A percentile compares a stretch with the other conserved stretches of the same genome.
Evolutionary conservation across 768 basidiomycete species (phyloP).

Genomic region (Tricholoma sp.): DNA sequence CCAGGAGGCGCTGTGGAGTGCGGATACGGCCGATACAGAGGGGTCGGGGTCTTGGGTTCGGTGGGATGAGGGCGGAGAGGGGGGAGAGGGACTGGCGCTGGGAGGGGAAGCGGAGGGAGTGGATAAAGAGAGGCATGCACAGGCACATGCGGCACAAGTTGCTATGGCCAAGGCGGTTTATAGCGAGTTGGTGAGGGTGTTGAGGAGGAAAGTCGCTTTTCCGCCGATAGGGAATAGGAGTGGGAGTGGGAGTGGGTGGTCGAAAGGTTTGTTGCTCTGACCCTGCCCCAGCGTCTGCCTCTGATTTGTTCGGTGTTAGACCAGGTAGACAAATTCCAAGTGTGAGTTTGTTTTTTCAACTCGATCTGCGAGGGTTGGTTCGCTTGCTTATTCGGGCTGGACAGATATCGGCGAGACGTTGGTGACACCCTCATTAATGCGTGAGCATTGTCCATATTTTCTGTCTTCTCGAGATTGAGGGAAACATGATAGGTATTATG

Average conservation of each 20-base stretch:
- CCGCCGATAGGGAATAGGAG: slow-evolving; percentile 27
- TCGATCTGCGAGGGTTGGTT: neutral
- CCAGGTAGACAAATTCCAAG: slow-evolving; percentile 72
- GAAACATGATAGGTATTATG: slow-evolving; percentile 60
- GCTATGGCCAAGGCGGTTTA: slow-evolving; percentile 72
- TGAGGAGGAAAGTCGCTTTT: slow-evolving; percentile 67
- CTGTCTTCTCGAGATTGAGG: neutral
- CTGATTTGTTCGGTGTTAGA: slow-evolving; percentile 38
- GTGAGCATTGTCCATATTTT: slow-evolving; percentile 35
- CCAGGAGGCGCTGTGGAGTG: slow-evolving; percentile 81
- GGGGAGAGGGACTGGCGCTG: slow-evolving; percentile 19
- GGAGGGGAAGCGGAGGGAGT: slow-evolving; percentile 9
- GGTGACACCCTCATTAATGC: slow-evolving; percentile 88
- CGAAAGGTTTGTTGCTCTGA: slow-evolving; percentile 53
- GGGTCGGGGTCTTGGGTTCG: neutral
- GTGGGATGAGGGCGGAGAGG: slow-evolving; percentile 28
- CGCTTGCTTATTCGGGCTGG: neutral
- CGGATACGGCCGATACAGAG: neutral
- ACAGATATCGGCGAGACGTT: slow-evolving; percentile 77
- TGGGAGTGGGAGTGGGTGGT: slow-evolving; percentile 41
- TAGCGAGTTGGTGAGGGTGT: slow-evolving; percentile 63
- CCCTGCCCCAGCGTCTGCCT: slow-evolving; percentile 4
- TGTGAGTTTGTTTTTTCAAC: slow-evolving; percentile 39
- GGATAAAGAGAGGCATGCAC: slow-evolving; percentile 19
- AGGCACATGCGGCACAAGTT: slow-evolving; percentile 27